Evolutionary conservation across 352 stramenopile species (phyloP), one percentile per base, ranked within the genome.

Genomic region (Pythium sukuiense): DNA sequence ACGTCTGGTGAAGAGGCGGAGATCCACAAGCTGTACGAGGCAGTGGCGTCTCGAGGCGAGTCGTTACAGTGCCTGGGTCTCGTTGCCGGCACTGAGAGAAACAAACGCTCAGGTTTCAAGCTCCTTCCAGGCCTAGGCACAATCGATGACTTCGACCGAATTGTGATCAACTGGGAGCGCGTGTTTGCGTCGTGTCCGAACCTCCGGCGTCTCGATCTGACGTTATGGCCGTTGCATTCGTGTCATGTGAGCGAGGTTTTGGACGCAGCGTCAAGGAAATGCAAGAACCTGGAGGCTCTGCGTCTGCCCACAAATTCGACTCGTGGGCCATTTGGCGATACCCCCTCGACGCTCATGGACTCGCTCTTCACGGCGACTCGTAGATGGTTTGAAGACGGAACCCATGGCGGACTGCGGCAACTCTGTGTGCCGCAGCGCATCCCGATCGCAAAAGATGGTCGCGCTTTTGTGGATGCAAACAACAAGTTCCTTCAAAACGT

Each of bases 121-220:
- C 29, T 56, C 27, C 12, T 16, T 33, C 5, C 8, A 41, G 49
- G 27, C 6, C 26, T 41, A 4, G 49, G 26, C 26, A 18, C 20
- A 8, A 3, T 61, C 4, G 55, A 29, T 11, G 29, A 27, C 3
- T 20, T 61, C 4, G 39, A 61, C 39, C 13, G 3, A 6, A 2
- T 61, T 3, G 1, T 14, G 65, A 57, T 80, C 33, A 76, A 88
- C 59, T 88, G 80, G 80, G 57, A 56, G 8, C 50, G 65, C 24
- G 43, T 85, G 33, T 56, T 88, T 0, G 33, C 58, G 55, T 50
- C 69, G 13, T 76, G 74, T 32, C 74, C 77, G 2, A 76, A 80
- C 52, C 3, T 88, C 7, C 61, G 58, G 6, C 63, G 80, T 9
- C 58, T 88, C 32, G 80, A 88, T 32, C 73, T 88, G 27, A 71